These are phyloP conservation scores for Backusella luteola DNA, from an alignment of 192 early-diverging fungal species.

Conservation along the genomic window DNA sequence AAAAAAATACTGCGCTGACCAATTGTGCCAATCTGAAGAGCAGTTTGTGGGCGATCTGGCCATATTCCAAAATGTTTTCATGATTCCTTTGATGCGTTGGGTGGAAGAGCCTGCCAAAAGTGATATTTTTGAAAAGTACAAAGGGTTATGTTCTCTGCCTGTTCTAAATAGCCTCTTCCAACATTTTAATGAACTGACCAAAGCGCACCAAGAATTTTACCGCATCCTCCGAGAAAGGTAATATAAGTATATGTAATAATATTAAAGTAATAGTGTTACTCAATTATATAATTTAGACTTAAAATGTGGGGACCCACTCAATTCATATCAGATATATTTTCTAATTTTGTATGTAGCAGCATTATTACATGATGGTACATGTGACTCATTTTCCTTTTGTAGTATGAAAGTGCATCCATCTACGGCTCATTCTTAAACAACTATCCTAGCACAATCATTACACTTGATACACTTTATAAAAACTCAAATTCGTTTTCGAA, in stretches of 20 bases:
- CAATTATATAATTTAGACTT: not conserved
- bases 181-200: not conserved
- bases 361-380: not conserved
- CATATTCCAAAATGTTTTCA: not conserved
- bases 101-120: not conserved
- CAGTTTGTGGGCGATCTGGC: not conserved
- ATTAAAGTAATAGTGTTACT: not conserved
- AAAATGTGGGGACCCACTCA: constrained; percentile 21
- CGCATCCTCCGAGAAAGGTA: constrained; percentile 8
- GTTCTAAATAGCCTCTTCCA: not conserved
- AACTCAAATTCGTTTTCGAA: constrained; percentile 9
- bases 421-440: constrained; percentile 9
- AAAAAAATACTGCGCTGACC: not conserved
- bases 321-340: constrained; percentile 16
- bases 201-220: not conserved
- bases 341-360: constrained; percentile 3
- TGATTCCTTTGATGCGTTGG: not conserved
- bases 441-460: constrained; percentile 8
- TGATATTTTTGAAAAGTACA: not conserved
- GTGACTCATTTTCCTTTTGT: not conserved
- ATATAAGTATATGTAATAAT: not conserved
- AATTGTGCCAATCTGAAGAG: not conserved
- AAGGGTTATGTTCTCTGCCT: not conserved
- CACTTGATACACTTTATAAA: constrained; percentile 13
- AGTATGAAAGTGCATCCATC: constrained; percentile 1